Base-by-base conservation (phyloP, 768 basidiomycete genomes). In the Mycena floridula region DNA sequence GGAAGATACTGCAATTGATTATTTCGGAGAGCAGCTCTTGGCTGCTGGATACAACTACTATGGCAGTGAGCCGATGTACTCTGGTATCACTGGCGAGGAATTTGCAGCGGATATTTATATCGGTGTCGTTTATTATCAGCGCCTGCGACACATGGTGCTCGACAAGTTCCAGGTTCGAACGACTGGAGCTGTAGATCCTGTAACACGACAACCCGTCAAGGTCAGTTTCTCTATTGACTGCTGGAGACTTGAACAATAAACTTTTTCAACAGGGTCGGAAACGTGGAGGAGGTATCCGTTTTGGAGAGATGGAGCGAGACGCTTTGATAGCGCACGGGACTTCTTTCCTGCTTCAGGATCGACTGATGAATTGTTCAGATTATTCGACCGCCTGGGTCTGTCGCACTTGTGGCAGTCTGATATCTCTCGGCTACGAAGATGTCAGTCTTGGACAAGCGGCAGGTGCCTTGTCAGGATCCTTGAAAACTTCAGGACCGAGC, bases 141-240 rank as follows among this genome's bases (percentile, higher is more conserved):
- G 96, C 43, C 74, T 99, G 46, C 85, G 96, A 53, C 96, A 99
- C 75, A 98, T 99, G 96, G 96, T 99, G 46, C 75, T 95, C 51
- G 96, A 99, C 72, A 99, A 99, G 67, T 99, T 95, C 75, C 96
- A 99, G 70, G 96, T 99, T 21, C 84, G 96, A 53, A 99, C 96
- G 21, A 97, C 93, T 16, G 96, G 96, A 5, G 94, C 95, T 12
- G 90, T 98, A 25, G 96, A 99, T 66, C 86, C 89, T 18, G 71
- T 97, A 38, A 99, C 96, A 3, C 77, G 92, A 52, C 96, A 98
- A 61, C 96, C 96, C 42, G 92, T 99, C 54, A 97, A 97, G 81
- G 91, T 86, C 59, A 54, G 75, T 59, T 42, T 28, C 21, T 37
- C 42, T 45, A n/a, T 41, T 42, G 47, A 28, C 28, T 27, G 27